Conservation (phyloP, 306 rosid species). For the Aeschynomene evenia region DNA sequence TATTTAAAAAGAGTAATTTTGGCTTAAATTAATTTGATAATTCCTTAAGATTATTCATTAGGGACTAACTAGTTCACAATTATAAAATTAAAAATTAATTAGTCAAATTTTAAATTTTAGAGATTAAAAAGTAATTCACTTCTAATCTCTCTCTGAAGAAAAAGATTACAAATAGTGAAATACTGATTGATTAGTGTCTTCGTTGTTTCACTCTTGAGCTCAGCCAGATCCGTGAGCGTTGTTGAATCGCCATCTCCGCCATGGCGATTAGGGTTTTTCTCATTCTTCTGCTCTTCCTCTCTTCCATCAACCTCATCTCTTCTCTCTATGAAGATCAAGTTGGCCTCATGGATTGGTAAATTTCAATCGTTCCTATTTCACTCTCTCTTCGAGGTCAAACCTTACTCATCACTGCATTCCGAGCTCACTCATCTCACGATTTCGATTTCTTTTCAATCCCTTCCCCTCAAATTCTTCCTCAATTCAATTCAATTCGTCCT, state of each 20-base stretch:
- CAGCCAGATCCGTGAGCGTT: conserved; percentile 48
- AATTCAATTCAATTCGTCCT: not conserved
- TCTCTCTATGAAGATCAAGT: conserved; percentile 93
- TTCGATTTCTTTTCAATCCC: not conserved
- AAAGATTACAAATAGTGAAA: too few relatives aligned
- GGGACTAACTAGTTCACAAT: too few relatives aligned
- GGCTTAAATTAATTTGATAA: too few relatives aligned
- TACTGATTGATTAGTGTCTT: too few relatives aligned
- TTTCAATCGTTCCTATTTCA: conserved; percentile 28
- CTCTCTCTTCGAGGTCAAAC: conserved; percentile 11
- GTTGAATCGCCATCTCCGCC: conserved; percentile 54
- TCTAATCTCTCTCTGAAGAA: too few relatives aligned
- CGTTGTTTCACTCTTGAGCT: not conserved
- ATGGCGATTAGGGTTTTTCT: conserved; percentile 69
- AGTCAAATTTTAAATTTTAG: too few relatives aligned
- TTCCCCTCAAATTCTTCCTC: not conserved
- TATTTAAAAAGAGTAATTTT: too few relatives aligned
- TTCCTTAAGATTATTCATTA: too few relatives aligned
- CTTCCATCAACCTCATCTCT: conserved; percentile 29
- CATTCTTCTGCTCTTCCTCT: conserved; percentile 39
- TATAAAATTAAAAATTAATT: too few relatives aligned
- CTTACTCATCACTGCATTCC: not conserved
- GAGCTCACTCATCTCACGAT: not conserved
- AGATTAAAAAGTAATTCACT: too few relatives aligned
- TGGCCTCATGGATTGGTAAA: conserved; percentile 93